Conservation (phyloP, 139 green algal species). For the Pleodorina starrii region DNA sequence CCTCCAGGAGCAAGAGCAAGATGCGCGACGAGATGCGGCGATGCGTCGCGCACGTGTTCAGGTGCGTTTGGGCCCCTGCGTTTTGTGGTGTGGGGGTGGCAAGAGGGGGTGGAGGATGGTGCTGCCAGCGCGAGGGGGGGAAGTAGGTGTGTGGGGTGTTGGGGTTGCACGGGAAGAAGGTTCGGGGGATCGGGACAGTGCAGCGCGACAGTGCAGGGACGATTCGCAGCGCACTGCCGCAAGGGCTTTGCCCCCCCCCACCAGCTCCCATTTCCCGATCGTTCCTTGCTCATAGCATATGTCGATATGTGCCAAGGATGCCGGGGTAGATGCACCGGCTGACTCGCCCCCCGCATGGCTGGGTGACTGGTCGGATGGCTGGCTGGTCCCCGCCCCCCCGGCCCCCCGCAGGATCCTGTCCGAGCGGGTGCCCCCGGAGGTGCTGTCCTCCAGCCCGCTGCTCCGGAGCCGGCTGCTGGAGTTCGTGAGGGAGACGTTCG, state of each 20-base stretch:
- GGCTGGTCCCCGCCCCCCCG: not conserved
- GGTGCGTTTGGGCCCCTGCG: conserved; percentile 64
- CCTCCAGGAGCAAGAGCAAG: conserved; percentile 38
- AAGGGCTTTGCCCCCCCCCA: no score
- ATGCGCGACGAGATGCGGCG: conserved; percentile 48
- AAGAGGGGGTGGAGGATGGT: not conserved
- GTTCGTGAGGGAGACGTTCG: conserved; percentile 77
- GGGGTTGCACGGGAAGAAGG: no score
- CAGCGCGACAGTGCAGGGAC: no score
- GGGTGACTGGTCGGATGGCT: not conserved
- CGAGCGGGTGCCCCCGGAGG: conserved; percentile 10
- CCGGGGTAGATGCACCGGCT: no score
- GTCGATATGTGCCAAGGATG: no score
- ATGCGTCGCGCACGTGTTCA: conserved; percentile 62
- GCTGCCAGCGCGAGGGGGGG: not conserved
- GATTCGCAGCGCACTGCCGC: no score
- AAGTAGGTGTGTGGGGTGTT: no score
- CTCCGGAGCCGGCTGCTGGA: conserved; percentile 72
- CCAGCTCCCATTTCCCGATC: no score
- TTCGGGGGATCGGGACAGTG: no score
- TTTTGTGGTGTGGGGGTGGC: not conserved
- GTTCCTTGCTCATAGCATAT: no score
- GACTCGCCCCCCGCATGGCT: not conserved
- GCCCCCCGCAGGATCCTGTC: conserved; percentile 43
- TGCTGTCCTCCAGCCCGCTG: not conserved